A percentile compares a stretch with the other conserved stretches of the same genome.
These are phyloP conservation scores for Neltuma alba DNA, from an alignment of 306 rosid genomes.

Conservation along the genomic window DNA sequence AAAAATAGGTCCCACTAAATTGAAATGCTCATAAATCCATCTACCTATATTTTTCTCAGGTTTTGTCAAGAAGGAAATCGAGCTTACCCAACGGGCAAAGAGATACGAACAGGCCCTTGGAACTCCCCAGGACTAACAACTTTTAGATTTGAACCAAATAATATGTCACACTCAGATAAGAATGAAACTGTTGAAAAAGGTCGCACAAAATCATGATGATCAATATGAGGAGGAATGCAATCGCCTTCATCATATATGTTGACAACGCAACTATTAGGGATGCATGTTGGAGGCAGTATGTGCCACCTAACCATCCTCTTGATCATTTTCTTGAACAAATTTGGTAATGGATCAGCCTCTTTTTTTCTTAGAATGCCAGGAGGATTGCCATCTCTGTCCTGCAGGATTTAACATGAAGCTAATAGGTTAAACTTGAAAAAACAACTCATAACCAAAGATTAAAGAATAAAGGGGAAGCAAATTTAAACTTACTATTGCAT, in stretches of 20 bases:
- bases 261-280: slow-evolving; percentile 76
- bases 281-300: slow-evolving; percentile 47
- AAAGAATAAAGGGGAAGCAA: neutral
- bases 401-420: slow-evolving; percentile 12
- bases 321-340: slow-evolving; percentile 64
- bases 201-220: slow-evolving; percentile 62
- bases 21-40: neutral
- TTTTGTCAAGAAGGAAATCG: neutral
- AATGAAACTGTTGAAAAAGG: slow-evolving; percentile 61
- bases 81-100: slow-evolving; percentile 60
- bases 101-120: slow-evolving; percentile 40
- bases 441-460: neutral
- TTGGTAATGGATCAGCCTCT: slow-evolving; percentile 63
- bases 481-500: slow-evolving; percentile 49
- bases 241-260: slow-evolving; percentile 72
- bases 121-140: slow-evolving; percentile 51
- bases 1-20: neutral
- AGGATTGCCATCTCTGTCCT: slow-evolving; percentile 65
- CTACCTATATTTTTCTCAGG: neutral
- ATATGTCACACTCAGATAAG: slow-evolving; percentile 46
- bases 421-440: neutral
- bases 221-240: slow-evolving; percentile 75
- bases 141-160: slow-evolving; percentile 49
- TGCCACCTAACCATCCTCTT: slow-evolving; percentile 57
- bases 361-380: slow-evolving; percentile 62